Evolutionary conservation across 139 green algal species (phyloP), one percentile per base, ranked within the genome.

Genomic region (Chlamydomonas applanata): DNA sequence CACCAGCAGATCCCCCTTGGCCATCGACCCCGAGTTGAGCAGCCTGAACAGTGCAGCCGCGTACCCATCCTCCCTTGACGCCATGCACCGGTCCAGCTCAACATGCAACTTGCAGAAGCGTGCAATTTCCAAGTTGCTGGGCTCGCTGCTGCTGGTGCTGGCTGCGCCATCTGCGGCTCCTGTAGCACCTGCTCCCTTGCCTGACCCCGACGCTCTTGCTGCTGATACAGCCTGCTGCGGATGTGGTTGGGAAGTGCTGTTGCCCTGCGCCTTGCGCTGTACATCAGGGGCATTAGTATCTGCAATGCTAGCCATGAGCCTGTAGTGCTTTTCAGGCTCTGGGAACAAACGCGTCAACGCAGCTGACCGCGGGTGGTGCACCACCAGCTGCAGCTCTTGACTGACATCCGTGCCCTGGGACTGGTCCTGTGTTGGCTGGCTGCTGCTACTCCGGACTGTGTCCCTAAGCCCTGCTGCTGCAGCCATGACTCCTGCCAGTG

Each of bases 1-100:
- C 0, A 89, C 78, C 16, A 91, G 40, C 32, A 91, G 44, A 40
- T 91, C 87, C 1, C 72, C 78, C 65, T 92, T 92, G 16, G 83
- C 86, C 74, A 82, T 91, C 17, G 19, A 27, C 7, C 67, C 56
- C 22, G 73, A 76, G 1, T 81, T 63, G 11, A 87, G 72, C 57
- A 84, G 71, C 17, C 77, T 74, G 53, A 83, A 81, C 64, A 87
- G 65, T 4, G 63, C 78, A 29, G 56, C 35, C 4, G 2, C 22
- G 34, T 87, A 90, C 20, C 73, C 80, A 2, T 33, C 74, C 74
- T 89, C 86, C 20, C 46, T 22, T 2, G 82, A 77, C 4, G 79
- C 82, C 52, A 80, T 65, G 40, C 73, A 79, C 1, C 86, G 61
- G 69, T 91, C 86, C 13, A 89, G 35, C 82, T 91, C 86, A 3